Percentiles rank a stretch among this genome's conserved stretches.
Conservation (phyloP, 208 protist species). For the Wallacemonas sp. region DNA sequence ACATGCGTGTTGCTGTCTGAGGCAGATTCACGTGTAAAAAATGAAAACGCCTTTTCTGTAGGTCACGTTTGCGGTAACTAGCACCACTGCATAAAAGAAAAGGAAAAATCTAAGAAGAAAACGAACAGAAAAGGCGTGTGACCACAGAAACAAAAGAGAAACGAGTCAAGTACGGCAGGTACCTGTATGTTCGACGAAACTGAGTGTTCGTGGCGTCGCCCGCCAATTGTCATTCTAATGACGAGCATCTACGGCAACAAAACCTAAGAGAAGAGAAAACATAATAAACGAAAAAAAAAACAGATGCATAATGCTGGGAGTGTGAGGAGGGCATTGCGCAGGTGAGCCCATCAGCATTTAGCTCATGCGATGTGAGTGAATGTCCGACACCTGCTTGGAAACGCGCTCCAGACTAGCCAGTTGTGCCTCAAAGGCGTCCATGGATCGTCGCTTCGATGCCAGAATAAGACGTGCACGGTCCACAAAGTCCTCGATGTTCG, state of each 20-base stretch:
- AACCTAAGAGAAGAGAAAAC: too few species aligned
- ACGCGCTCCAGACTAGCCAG: conserved; percentile 13
- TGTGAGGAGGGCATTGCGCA: too few species aligned
- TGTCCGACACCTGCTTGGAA: conserved; percentile 6
- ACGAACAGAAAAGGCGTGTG: not conserved
- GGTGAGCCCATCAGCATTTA: too few species aligned
- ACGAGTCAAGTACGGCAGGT: too few species aligned
- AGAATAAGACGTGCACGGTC: conserved; percentile 25
- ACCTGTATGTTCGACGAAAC: too few species aligned
- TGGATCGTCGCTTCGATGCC: conserved; percentile 28
- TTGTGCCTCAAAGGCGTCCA: conserved; percentile 36
- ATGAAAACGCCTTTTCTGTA: not conserved
- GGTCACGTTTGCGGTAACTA: not conserved
- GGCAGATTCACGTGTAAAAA: not conserved
- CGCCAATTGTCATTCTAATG: too few species aligned
- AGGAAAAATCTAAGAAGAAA: not conserved
- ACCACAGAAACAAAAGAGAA: too few species aligned
- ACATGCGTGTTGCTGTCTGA: too few species aligned
- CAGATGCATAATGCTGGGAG: too few species aligned
- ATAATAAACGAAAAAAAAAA: too few species aligned
- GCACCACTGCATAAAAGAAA: conserved; percentile 4
- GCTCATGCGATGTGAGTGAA: not conserved
- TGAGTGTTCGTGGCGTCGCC: too few species aligned
- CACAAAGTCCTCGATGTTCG: conserved; percentile 37
- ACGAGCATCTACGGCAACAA: too few species aligned